These are phyloP conservation scores for Pinus taeda DNA, from an alignment of 75 land plant species.

Conservation along the genomic window DNA sequence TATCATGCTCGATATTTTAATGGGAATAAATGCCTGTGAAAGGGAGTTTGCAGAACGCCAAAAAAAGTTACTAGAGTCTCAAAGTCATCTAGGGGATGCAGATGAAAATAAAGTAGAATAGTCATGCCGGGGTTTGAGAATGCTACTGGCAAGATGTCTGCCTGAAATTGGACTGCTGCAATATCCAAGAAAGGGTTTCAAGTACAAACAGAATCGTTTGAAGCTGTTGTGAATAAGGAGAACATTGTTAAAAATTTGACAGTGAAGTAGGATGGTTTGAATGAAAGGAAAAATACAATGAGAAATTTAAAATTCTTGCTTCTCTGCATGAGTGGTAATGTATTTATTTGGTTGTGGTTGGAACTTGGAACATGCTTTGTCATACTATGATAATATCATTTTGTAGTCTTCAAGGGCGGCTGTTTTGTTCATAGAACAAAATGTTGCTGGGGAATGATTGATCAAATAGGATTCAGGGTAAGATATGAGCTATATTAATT, in stretches of 20 bases:
- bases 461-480: not conserved
- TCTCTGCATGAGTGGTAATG: not conserved
- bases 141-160: not conserved
- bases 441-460: not conserved
- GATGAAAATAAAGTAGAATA: conserved; percentile 11
- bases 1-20: conserved; percentile 88
- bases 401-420: not conserved
- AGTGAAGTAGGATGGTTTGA: not conserved
- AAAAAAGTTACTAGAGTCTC: conserved; percentile 51
- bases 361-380: not conserved
- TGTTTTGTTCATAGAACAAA: conserved; percentile 1
- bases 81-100: conserved; percentile 15
- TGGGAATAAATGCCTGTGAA: conserved; percentile 79
- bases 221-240: not conserved
- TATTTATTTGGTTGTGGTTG: not conserved
- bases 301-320: not conserved
- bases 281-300: not conserved
- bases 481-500: not conserved
- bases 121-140: not conserved
- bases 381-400: not conserved
- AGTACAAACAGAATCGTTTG: conserved; percentile 1
- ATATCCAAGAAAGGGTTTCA: not conserved
- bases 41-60: conserved; percentile 84
- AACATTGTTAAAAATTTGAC: not conserved
- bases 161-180: not conserved